Base-by-base conservation (phyloP, 805 yeast genomes). In the Cyberlindnera veronae region DNA sequence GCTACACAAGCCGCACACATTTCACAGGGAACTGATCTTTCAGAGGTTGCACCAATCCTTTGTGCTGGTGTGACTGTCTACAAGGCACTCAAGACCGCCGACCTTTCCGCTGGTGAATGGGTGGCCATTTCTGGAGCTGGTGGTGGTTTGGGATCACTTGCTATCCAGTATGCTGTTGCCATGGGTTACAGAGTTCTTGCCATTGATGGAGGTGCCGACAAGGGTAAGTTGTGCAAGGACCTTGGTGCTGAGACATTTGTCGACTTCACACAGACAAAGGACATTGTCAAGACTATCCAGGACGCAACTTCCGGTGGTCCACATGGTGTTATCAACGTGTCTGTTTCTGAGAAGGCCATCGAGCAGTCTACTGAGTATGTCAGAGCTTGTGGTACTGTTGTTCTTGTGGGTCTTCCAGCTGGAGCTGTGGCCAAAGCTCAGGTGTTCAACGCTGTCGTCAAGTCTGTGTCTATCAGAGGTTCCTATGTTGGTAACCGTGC, bases 71-170 rank as follows among this genome's bases (percentile, higher is more conserved):
- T 50, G 29, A 50, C 84, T 36, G 84, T 75, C 34, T 78, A 77
- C 76, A 77, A 78, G 67, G 83, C 82, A 12, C 66, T 79, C 55
- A 78, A 78, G 66, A 71, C 78, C 36, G 81, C 84, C 38, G 62
- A 67, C 41, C 58, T 74, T 42, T 49, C 51, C 37, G 69, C 89
- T 18, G 89, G 90, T 57, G 79, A 82, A 63, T 82, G 82, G 81
- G 83, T 81, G 49, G 77, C 78, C 45, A 68, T 83, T 47, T 77
- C 87, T 42, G 89, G 90, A 67, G 88, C 87, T 47, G 85, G 79
- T 61, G 89, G 89, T 62, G 89, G 90, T 58, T 72, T 83, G 63
- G 90, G 89, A 58, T 70, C 86, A 28, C 65, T 82, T 49, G 88
- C 87, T 40, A 69, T 82, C 53, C 89, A 82, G 67, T 83, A 79